Percentiles rank a stretch among this genome's conserved stretches.
These are phyloP conservation scores for Claviceps capensis DNA, from an alignment of 2,329 filamentous ascomycete genomes.

Conservation along the genomic window DNA sequence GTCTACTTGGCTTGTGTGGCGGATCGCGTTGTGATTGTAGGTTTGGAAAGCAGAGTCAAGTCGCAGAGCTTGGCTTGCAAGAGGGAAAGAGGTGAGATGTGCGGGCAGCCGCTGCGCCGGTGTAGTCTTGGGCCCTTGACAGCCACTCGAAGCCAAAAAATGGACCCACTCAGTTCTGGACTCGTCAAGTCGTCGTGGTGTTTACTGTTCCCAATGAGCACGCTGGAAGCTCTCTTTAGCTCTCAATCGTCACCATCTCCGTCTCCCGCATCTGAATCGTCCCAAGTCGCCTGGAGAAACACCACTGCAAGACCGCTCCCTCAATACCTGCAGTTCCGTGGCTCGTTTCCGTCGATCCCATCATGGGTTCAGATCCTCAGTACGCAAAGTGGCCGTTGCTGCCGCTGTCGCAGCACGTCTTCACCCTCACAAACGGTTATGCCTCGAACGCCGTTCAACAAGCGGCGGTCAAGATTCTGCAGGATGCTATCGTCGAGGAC, in stretches of 20 bases:
- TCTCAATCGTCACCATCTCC: slow-evolving; percentile 2
- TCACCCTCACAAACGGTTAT: slow-evolving; percentile 71
- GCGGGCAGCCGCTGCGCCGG: too few relatives aligned
- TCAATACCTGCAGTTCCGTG: slow-evolving; percentile 5
- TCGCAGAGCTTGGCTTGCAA: too few relatives aligned
- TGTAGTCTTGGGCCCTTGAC: too few relatives aligned
- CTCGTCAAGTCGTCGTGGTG: background rate
- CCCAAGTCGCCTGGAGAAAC: background rate
- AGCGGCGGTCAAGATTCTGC: slow-evolving; percentile 55
- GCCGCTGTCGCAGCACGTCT: slow-evolving; percentile 72
- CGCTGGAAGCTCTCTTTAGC: slow-evolving; percentile 6
- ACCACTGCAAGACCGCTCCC: background rate
- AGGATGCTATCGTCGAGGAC: slow-evolving; percentile 70
- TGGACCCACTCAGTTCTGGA: slow-evolving; percentile 7
- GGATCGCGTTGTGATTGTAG: background rate
- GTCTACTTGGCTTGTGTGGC: background rate
- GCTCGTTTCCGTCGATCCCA: slow-evolving; percentile 13
- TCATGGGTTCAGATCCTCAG: slow-evolving; percentile 66
- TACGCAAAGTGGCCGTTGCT: slow-evolving; percentile 77
- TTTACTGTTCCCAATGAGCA: background rate
- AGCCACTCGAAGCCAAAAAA: too few relatives aligned
- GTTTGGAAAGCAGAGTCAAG: background rate
- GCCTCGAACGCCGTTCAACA: slow-evolving; percentile 54
- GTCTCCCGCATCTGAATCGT: slow-evolving; percentile 1
- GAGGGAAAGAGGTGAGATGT: too few relatives aligned